A percentile compares a stretch with the other conserved stretches of the same genome.
phyloP scores from a whole-genome alignment of 495 filamentous ascomycete genomes.

The Penicillium canariense region DNA sequence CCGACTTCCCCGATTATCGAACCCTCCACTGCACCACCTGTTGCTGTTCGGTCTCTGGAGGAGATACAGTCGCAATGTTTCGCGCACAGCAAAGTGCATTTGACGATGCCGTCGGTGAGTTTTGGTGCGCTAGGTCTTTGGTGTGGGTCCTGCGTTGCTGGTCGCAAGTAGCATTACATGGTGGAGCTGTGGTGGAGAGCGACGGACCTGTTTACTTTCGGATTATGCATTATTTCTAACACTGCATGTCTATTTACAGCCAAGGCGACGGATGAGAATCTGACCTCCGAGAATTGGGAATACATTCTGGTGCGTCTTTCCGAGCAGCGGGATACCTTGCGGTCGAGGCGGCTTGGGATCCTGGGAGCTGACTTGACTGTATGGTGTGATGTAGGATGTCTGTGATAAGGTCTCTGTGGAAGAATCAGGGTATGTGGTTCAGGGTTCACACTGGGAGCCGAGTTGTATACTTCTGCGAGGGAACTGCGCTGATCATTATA shows the following conservation, averaged over 20 bases:
- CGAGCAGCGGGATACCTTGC: neutral
- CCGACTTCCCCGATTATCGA: constrained; percentile 15
- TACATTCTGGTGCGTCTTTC: constrained; percentile 72
- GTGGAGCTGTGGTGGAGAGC: neutral
- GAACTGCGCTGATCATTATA: constrained; percentile 16
- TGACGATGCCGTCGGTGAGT: constrained; percentile 77
- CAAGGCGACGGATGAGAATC: constrained; percentile 98
- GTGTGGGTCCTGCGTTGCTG: neutral
- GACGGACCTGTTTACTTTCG: neutral
- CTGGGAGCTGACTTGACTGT: constrained; percentile 20
- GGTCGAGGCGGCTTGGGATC: neutral
- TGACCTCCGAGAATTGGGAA: constrained; percentile 98
- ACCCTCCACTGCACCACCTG: constrained; percentile 1
- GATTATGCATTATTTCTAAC: constrained; percentile 21
- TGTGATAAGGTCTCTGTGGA: constrained; percentile 81
- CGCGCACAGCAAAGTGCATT: constrained; percentile 76
- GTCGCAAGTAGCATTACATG: neutral
- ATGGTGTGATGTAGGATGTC: constrained; percentile 61
- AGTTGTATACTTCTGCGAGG: neutral
- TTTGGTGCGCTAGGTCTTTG: neutral
- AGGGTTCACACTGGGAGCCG: no score
- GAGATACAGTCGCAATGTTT: constrained; percentile 56
- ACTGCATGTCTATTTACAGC: constrained; percentile 49
- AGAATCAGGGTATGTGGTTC: constrained; percentile 57
- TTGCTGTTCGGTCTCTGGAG: constrained; percentile 2